These are phyloP conservation scores for Hypoxylon rickii DNA, from an alignment of 495 filamentous ascomycete species.

Conservation along the genomic window DNA sequence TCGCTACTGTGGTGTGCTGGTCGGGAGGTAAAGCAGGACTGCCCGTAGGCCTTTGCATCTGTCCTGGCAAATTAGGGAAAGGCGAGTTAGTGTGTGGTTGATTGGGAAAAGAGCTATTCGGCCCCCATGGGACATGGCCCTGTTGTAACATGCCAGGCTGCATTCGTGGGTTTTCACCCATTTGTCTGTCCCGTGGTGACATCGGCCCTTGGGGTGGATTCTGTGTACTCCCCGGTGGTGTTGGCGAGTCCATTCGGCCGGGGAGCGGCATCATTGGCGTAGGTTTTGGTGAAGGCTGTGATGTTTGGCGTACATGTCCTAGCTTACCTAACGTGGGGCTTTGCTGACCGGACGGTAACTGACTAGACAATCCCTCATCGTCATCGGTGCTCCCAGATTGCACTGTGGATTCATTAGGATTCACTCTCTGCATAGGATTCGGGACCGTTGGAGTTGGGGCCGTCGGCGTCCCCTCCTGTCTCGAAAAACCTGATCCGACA, in stretches of 20 bases:
- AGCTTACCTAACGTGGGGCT: constrained; percentile 32
- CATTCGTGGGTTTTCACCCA: background rate
- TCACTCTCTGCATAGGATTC: background rate
- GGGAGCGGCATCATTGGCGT: constrained; percentile 26
- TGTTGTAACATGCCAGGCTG: constrained; percentile 9
- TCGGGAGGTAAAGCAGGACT: constrained; percentile 22
- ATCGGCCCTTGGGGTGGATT: constrained; percentile 3
- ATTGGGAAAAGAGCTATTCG: constrained; percentile 20
- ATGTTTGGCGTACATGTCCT: constrained; percentile 34
- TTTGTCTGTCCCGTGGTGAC: constrained; percentile 7
- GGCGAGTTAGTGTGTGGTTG: constrained; percentile 14
- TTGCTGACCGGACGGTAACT: constrained; percentile 33
- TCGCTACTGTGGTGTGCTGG: constrained; percentile 24
- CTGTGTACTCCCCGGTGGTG: constrained; percentile 5
- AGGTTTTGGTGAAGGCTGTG: constrained; percentile 31
- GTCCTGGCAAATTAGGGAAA: background rate
- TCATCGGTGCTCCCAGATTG: constrained; percentile 17
- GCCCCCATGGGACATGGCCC: constrained; percentile 13
- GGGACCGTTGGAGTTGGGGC: constrained; percentile 5
- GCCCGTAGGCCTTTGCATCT: constrained; percentile 11
- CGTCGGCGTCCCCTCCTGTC: constrained; percentile 17
- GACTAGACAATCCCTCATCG: constrained; percentile 29
- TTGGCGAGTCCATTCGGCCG: constrained; percentile 14
- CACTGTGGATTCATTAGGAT: constrained; percentile 8
- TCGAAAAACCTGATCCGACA: constrained; percentile 24